phyloP scores from a whole-genome alignment of 148 eudicot genomes.

The Cornus kousa region DNA sequence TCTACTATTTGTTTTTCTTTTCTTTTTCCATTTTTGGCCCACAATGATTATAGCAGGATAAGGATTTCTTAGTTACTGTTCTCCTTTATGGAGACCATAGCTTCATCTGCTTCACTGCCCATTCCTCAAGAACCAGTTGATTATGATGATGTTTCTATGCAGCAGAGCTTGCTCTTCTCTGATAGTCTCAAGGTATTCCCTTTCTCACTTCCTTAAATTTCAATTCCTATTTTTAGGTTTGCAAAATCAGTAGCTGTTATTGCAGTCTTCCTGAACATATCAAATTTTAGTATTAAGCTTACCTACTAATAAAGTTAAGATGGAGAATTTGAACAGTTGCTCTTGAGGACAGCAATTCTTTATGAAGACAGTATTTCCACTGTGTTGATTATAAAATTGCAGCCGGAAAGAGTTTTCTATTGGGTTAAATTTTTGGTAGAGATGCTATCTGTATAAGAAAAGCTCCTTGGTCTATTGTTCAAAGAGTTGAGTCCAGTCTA shows the following conservation, averaged over 20 bases:
- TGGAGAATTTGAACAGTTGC: neutral
- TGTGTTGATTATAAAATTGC: neutral
- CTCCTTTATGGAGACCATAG: slow-evolving; percentile 57
- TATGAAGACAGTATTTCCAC: neutral
- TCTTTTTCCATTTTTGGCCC: neutral
- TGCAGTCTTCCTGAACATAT: neutral
- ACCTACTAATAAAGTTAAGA: neutral
- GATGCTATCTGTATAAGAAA: neutral
- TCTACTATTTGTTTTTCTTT: neutral
- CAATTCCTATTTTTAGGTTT: neutral
- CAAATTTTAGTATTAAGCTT: neutral
- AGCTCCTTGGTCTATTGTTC: neutral
- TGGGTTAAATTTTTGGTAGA: neutral
- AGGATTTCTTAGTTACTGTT: slow-evolving; percentile 14
- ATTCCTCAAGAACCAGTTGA: slow-evolving; percentile 50
- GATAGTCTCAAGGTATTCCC: slow-evolving; percentile 81
- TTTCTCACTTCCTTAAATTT: neutral
- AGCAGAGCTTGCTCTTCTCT: slow-evolving; percentile 78
- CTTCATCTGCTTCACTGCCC: slow-evolving; percentile 39
- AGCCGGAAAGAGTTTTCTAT: neutral
- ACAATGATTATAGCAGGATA: slow-evolving; percentile 29
- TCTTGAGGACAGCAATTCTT: neutral
- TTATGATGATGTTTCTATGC: slow-evolving; percentile 81
- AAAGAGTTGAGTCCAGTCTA: neutral
- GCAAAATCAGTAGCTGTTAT: neutral